Percentiles rank a stretch among this genome's conserved stretches.
Evolutionary conservation across 2,329 filamentous ascomycete species (phyloP).

Genomic region (Scedosporium dehoogii): DNA sequence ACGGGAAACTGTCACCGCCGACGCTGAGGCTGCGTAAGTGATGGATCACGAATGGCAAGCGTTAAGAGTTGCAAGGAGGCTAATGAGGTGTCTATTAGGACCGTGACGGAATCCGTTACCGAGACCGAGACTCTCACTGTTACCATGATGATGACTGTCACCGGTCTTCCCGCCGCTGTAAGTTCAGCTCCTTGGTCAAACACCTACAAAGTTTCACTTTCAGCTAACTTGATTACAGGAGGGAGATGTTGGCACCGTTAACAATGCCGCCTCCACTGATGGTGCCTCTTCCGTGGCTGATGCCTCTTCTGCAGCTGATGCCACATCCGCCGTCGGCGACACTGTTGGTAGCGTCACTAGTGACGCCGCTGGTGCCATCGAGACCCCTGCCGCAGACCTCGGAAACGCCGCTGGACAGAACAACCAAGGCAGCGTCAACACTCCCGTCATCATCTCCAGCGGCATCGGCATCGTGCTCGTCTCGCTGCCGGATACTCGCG

Average conservation of each 20-base stretch:
- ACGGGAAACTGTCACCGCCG: not conserved
- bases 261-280: not conserved
- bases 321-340: not conserved
- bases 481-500: conserved; percentile 5
- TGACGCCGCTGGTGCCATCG: not conserved
- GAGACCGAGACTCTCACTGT: conserved; percentile 8
- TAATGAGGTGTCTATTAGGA: not conserved
- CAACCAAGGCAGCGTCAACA: not conserved
- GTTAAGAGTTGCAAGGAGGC: not conserved
- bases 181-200: not conserved
- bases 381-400: conserved; percentile 2
- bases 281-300: not conserved
- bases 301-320: not conserved
- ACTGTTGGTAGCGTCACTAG: not conserved
- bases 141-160: conserved; percentile 1
- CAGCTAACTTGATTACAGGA: not conserved
- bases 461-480: conserved; percentile 5
- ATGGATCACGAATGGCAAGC: not conserved
- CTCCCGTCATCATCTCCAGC: not conserved
- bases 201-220: not conserved
- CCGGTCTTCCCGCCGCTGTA: not conserved
- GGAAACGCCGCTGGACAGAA: not conserved
- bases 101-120: conserved; percentile 6
- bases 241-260: not conserved
- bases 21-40: not conserved